Base-by-base conservation (phyloP, 805 yeast genomes). In the Kuraishia hungarica region DNA sequence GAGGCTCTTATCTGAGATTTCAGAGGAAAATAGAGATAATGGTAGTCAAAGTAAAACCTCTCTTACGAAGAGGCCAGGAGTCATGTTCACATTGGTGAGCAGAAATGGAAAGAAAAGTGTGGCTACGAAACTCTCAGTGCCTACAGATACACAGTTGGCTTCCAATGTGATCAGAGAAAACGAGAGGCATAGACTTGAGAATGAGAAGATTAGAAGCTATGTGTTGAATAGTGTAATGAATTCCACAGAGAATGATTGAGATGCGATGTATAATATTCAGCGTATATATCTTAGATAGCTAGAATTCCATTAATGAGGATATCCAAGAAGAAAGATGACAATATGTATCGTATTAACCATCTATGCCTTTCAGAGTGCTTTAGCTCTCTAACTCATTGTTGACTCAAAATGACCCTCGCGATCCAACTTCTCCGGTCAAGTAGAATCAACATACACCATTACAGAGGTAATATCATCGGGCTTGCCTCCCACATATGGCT, bases 401-500 rank as follows among this genome's bases (percentile, higher is more conserved):
- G n/a, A n/a, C n/a, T n/a, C n/a, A n/a, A n/a, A n/a, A n/a, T n/a
- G n/a, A n/a, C n/a, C n/a, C n/a, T n/a, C n/a, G n/a, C n/a, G n/a
- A n/a, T n/a, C n/a, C n/a, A n/a, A n/a, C 53, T 23, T 2, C 21
- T 26, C 22, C 2, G 57, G 56, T 35, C n/a, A 35, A 35, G 4
- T 35, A 35, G 43, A 68, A 50, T 63, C 73, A 35, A 88, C 90
- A 63, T 81, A 79, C 50, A 90, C 83, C 63, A 89, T 77, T 1
- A 92, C 86, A 19, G 87, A 81, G 1, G 98, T 90, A 46, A 94
- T 87, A 69, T 93, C 99, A 71, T 93, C 99, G 51, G 91, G 96
- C 72, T 93, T 93, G 15, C 99, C 99, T 39, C 99, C 98, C 56
- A 82, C 75, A 64, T 88, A 87, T 49, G 76, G 73, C 63, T 83